Evolutionary conservation across 1,284 basidiomycete genomes (phyloP).

Genomic region (Sphagnurus paluster): DNA sequence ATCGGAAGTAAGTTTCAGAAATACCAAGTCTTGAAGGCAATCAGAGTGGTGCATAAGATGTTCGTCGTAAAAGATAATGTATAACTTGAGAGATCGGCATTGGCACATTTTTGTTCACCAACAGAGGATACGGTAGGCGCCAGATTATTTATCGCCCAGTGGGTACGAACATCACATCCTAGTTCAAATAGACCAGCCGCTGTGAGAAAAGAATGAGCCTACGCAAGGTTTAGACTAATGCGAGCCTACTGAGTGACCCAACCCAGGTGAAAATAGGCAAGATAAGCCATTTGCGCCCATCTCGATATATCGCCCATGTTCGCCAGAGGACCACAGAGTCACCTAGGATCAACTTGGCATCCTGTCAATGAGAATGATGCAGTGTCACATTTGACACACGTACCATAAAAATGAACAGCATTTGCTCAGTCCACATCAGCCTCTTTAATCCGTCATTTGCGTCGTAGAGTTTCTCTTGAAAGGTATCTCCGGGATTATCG

Average conservation of each 20-base stretch:
- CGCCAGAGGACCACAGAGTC: slow-evolving; percentile 30
- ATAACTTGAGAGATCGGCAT: slow-evolving; percentile 29
- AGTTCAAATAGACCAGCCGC: slow-evolving; percentile 28
- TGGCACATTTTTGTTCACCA: slow-evolving; percentile 24
- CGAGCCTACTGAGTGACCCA: slow-evolving; percentile 25
- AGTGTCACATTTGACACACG: neutral
- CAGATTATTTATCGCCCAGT: slow-evolving; percentile 23
- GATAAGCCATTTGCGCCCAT: slow-evolving; percentile 16
- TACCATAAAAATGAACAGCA: slow-evolving; percentile 31
- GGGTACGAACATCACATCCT: slow-evolving; percentile 25
- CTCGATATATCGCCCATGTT: slow-evolving; percentile 25
- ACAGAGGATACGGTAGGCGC: slow-evolving; percentile 25
- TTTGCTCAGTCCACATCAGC: slow-evolving; percentile 28
- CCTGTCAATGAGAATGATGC: slow-evolving; percentile 13
- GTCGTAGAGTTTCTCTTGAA: slow-evolving; percentile 19
- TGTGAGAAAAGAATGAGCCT: no score
- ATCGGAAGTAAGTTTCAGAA: no score
- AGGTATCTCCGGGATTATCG: slow-evolving; percentile 17
- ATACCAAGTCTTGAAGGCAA: slow-evolving; percentile 28
- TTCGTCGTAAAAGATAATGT: slow-evolving; percentile 29
- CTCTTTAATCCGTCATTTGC: slow-evolving; percentile 23
- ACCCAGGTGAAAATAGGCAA: slow-evolving; percentile 25
- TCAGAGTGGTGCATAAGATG: slow-evolving; percentile 28
- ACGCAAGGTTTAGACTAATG: no score
- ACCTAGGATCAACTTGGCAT: slow-evolving; percentile 24